Evolutionary conservation across 805 yeast species (phyloP).

Genomic region (Wickerhamomyces silvicola): DNA sequence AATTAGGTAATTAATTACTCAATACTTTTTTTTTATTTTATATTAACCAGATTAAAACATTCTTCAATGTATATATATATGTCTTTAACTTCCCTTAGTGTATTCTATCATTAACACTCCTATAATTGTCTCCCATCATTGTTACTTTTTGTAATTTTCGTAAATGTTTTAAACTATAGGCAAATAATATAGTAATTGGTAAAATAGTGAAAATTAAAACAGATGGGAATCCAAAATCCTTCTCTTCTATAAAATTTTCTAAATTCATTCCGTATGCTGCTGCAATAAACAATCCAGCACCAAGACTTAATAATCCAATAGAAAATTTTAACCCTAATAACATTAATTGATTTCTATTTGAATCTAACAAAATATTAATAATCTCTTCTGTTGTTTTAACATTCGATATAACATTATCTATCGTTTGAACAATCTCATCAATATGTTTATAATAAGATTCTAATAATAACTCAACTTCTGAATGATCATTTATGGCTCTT

Average conservation of each 20-base stretch:
- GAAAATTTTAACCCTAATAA: slow-evolving; percentile 76
- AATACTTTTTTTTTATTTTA: too few relatives aligned
- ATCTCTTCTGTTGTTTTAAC: slow-evolving; percentile 93
- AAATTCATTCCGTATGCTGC: slow-evolving; percentile 95
- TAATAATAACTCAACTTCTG: slow-evolving; percentile 81
- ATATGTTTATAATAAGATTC: slow-evolving; percentile 88
- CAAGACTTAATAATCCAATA: slow-evolving; percentile 75
- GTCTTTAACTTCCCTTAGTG: too few relatives aligned
- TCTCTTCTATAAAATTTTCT: slow-evolving; percentile 85
- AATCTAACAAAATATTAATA: slow-evolving; percentile 85
- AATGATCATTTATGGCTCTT: slow-evolving; percentile 58
- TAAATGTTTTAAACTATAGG: slow-evolving; percentile 49
- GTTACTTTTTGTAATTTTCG: slow-evolving; percentile 68
- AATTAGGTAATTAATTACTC: too few relatives aligned
- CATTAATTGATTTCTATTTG: slow-evolving; percentile 92
- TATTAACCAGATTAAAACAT: too few relatives aligned
- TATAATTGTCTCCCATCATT: slow-evolving; percentile 40
- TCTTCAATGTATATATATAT: too few relatives aligned
- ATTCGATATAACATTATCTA: slow-evolving; percentile 70
- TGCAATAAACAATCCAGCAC: slow-evolving; percentile 73
- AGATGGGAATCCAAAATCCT: slow-evolving; percentile 58
- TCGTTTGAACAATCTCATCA: slow-evolving; percentile 91
- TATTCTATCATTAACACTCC: slow-evolving; percentile 2
- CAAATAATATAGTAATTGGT: slow-evolving; percentile 42
- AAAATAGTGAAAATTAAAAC: slow-evolving; percentile 36